These are phyloP conservation scores for Cordyceps pruinosa DNA, from an alignment of 2,329 filamentous ascomycete genomes.

Conservation along the genomic window DNA sequence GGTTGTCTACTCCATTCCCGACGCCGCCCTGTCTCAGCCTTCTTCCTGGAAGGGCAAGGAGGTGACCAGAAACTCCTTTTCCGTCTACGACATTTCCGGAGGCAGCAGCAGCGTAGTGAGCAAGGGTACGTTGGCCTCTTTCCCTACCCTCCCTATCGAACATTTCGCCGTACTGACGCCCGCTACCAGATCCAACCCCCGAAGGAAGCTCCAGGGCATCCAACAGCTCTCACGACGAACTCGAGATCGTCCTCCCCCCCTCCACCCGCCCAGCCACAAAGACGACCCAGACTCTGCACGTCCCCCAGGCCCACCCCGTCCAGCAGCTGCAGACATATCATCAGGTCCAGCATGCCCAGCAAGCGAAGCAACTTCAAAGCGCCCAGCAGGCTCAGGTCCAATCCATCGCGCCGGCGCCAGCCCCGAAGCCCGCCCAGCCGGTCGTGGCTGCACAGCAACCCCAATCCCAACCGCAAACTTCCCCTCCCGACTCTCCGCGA, in stretches of 20 bases:
- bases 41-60: slow-evolving; percentile 38
- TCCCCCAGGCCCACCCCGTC: neutral
- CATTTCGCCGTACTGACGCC: neutral
- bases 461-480: neutral
- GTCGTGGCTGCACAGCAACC: neutral
- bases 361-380: neutral
- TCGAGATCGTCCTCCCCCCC: slow-evolving; percentile 30
- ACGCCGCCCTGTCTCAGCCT: slow-evolving; percentile 18
- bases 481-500: neutral
- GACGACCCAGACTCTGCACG: neutral
- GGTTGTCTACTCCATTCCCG: slow-evolving; percentile 24
- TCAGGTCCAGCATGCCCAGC: slow-evolving; percentile 2
- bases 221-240: slow-evolving; percentile 32
- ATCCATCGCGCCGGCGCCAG: neutral
- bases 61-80: slow-evolving; percentile 23
- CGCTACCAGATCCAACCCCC: slow-evolving; percentile 18
- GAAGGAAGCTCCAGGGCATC: slow-evolving; percentile 32
- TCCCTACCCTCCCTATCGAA: neutral
- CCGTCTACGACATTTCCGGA: slow-evolving; percentile 25
- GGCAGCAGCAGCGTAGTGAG: slow-evolving; percentile 33
- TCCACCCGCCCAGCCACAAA: neutral
- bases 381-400: slow-evolving; percentile 1
- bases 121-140: slow-evolving; percentile 25
- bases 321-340: slow-evolving; percentile 8
- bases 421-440: neutral